phyloP scores from a whole-genome alignment of 1,139 yeast species.

The Diutina pseudorugosa region DNA sequence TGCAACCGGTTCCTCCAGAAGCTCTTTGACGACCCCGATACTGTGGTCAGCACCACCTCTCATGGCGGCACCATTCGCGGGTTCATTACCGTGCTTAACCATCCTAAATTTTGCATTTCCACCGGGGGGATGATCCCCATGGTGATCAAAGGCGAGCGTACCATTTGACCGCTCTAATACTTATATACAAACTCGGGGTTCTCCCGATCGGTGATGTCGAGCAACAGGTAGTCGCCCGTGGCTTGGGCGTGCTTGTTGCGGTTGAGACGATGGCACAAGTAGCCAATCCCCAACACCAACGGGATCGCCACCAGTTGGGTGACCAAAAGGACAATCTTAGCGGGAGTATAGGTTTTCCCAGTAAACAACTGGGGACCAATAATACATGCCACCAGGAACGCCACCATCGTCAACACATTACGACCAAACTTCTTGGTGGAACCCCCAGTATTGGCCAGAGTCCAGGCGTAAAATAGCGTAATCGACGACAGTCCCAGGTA shows the following conservation, averaged over 20 bases:
- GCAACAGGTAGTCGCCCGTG: background rate
- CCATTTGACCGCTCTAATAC: background rate
- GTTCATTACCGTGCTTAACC: constrained; percentile 38
- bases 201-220: constrained; percentile 2
- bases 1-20: constrained; percentile 36
- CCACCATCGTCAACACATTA: constrained; percentile 13
- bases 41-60: constrained; percentile 37
- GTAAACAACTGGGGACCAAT: constrained; percentile 29
- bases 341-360: constrained; percentile 20
- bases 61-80: constrained; percentile 54
- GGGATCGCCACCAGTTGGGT: constrained; percentile 22
- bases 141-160: constrained; percentile 22
- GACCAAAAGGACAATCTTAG: constrained; percentile 22
- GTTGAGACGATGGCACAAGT: constrained; percentile 17
- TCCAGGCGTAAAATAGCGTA: constrained; percentile 11
- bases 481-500: constrained; percentile 14
- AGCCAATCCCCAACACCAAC: constrained; percentile 16
- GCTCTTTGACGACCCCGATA: constrained; percentile 27
- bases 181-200: background rate
- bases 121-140: constrained; percentile 63
- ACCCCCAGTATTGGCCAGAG: constrained; percentile 9
- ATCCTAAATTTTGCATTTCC: constrained; percentile 41
- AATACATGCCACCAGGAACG: constrained; percentile 23
- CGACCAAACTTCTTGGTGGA: constrained; percentile 9
- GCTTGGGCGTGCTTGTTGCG: background rate